phyloP scores from a whole-genome alignment of 2,329 filamentous ascomycete genomes.

The Botrytis byssoidea region DNA sequence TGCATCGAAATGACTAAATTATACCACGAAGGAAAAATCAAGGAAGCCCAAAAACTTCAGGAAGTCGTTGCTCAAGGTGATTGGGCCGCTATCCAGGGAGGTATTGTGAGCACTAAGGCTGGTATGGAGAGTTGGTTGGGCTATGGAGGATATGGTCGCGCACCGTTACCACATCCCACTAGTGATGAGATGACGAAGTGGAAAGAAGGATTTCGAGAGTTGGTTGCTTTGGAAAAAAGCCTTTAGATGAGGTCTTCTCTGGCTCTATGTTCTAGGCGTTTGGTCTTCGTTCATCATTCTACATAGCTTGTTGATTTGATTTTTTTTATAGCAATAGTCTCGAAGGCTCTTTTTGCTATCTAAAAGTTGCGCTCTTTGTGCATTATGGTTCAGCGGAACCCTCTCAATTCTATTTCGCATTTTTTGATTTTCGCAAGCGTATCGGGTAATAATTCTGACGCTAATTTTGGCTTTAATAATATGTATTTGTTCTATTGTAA shows the following conservation, averaged over 20 bases:
- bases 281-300: background rate
- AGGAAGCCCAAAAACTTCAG: conserved; percentile 63
- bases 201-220: conserved; percentile 56
- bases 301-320: background rate
- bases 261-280: background rate
- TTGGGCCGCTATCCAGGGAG: conserved; percentile 67
- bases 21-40: conserved; percentile 56
- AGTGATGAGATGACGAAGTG: conserved; percentile 49
- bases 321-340: background rate
- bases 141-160: conserved; percentile 57
- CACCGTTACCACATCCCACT: conserved; percentile 52
- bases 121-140: conserved; percentile 60
- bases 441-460: background rate
- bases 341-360: background rate
- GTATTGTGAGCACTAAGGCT: conserved; percentile 67
- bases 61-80: conserved; percentile 64
- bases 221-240: conserved; percentile 48
- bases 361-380: background rate
- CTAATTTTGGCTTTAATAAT: background rate
- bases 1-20: conserved; percentile 61
- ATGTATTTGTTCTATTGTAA: background rate
- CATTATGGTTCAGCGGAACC: background rate
- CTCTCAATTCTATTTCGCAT: background rate
- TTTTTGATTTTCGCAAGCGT: background rate
- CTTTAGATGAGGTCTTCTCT: conserved; percentile 18